Evolutionary conservation across 495 filamentous ascomycete genomes (phyloP), one percentile per base, ranked within the genome.

Genomic region (Friedmanniomyces simplex): DNA sequence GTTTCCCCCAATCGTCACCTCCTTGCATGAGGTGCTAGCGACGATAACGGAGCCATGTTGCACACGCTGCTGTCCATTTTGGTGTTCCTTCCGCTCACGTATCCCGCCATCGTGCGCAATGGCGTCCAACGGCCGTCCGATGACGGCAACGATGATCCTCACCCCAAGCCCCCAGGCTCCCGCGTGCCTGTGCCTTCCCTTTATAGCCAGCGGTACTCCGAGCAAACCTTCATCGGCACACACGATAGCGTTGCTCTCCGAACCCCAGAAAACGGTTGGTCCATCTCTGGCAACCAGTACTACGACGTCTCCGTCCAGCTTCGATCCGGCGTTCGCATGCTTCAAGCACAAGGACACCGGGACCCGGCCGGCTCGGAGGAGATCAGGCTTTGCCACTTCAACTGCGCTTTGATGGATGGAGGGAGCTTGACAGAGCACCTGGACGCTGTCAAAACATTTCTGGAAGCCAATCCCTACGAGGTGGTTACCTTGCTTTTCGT

Each of bases 351-450:
- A 37, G 59, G 45, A 8, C 59, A 61, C 37, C 43, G 54, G 34
- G 59, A 58, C 30, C 54, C 54, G 8, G 24, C 42, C 13, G 54
- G 48, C 21, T 18, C 43, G 4, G 14, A 21, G 8, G 25, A 57
- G 22, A 61, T 61, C 24, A 57, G 54, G 12, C 54, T 61, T 12
- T 61, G 59, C 30, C 59, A 61, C 46, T 61, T 52, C 47, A 57
- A 57, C 48, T 61, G 59, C 59, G 59, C 54, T 25, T 36, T 61
- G n/a, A 61, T 61, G 54, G 59, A 61, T 39, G 59, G 59, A 25
- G 59, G 59, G 1, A 57, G 22, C 26, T 54, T 61, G 6, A 26
- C 16, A 3, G 54, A 45, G 11, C 55, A 61, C 28, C 54, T 61
- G 18, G 18, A 43, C 5, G 28, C 14, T 5, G 43, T 50, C 21